Evolutionary conservation across 2,329 filamentous ascomycete species (phyloP).

Genomic region (Pseudogymnoascus verrucosus): DNA sequence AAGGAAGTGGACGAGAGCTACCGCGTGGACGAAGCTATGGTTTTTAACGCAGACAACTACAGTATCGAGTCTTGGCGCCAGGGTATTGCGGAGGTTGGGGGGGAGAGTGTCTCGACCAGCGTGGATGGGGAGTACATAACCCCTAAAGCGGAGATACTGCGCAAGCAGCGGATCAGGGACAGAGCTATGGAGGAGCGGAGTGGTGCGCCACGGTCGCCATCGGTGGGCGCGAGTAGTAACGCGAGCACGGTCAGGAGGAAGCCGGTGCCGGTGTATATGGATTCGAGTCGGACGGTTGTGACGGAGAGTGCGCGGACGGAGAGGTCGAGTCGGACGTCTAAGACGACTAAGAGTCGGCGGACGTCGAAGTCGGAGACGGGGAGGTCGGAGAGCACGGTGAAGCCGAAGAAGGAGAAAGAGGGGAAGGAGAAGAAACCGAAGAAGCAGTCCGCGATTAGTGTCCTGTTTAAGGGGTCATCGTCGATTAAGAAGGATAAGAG

Average conservation of each 20-base stretch:
- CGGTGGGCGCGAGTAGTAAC: background rate
- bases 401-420: background rate
- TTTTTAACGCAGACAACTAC: conserved; percentile 23
- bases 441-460: conserved; percentile 2
- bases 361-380: conserved; percentile 17
- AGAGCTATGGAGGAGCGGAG: conserved; percentile 20
- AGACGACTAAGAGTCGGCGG: conserved; percentile 14
- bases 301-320: conserved; percentile 15
- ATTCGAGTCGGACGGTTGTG: conserved; percentile 10
- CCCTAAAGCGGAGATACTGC: conserved; percentile 23
- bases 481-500: background rate
- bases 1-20: conserved; percentile 9
- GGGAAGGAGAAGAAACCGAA: background rate
- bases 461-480: background rate
- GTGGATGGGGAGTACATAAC: conserved; percentile 29
- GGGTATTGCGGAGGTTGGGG: conserved; percentile 26
- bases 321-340: conserved; percentile 25
- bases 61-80: conserved; percentile 28
- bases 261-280: background rate
- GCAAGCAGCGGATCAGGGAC: conserved; percentile 20
- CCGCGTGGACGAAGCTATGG: conserved; percentile 22
- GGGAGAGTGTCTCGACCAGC: conserved; percentile 24
- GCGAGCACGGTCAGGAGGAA: conserved; percentile 5
- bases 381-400: conserved; percentile 13
- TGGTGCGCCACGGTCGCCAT: background rate